A percentile compares a stretch with the other conserved stretches of the same genome.
These are phyloP conservation scores for Sequoia sempervirens DNA, from an alignment of 75 land plant species.

Conservation along the genomic window DNA sequence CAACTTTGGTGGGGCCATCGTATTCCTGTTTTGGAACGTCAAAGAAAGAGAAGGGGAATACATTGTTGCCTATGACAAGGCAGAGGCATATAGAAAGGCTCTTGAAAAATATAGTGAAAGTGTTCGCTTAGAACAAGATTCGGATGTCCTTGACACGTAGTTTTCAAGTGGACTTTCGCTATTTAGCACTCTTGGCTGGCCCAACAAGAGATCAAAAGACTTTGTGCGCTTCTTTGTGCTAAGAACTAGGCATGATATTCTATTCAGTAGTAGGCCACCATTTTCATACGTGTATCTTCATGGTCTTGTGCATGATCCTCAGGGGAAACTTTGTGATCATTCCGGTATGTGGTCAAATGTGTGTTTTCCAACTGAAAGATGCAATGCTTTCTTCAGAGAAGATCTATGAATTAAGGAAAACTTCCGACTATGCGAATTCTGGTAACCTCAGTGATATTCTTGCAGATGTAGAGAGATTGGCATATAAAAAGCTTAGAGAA, in stretches of 20 bases:
- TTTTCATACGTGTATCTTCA: slow-evolving; percentile 89
- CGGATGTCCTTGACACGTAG: slow-evolving; percentile 99
- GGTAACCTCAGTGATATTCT: no score
- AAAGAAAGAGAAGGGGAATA: slow-evolving; percentile 67
- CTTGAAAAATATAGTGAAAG: slow-evolving; percentile 14
- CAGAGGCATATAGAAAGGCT: slow-evolving; percentile 70
- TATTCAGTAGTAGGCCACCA: slow-evolving; percentile 85
- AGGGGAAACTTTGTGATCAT: slow-evolving; percentile 16
- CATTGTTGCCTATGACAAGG: slow-evolving; percentile 76
- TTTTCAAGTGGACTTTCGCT: slow-evolving; percentile 98
- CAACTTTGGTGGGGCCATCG: slow-evolving; percentile 99
- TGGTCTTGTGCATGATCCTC: slow-evolving; percentile 91
- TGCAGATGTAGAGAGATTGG: no score
- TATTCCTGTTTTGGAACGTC: slow-evolving; percentile 93
- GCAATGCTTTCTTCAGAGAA: no score
- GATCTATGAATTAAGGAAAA: no score
- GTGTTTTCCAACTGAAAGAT: no score
- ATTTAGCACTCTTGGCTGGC: slow-evolving; percentile 98
- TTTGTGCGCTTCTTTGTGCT: slow-evolving; percentile 34
- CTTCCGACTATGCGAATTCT: no score
- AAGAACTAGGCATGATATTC: slow-evolving; percentile 66
- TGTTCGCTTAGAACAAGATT: slow-evolving; percentile 75
- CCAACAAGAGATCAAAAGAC: slow-evolving; percentile 63
- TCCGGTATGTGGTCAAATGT: no score
- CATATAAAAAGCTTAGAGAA: no score